phyloP scores from a whole-genome alignment of 352 stramenopile genomes.

The Achlya hypogyna region DNA sequence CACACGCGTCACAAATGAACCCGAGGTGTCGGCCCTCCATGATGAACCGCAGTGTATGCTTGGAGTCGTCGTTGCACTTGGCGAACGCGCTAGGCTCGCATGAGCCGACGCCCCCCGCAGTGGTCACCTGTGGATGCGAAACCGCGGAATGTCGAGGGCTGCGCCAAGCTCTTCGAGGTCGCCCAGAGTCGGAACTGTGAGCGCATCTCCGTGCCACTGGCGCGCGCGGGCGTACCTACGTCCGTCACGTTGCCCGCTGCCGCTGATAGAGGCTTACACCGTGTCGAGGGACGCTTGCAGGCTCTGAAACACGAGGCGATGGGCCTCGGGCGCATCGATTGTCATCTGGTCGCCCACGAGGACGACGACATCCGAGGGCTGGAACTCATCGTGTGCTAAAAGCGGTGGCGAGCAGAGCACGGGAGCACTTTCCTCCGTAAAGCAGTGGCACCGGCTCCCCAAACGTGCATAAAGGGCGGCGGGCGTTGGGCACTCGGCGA shows the following conservation, averaged over 20 bases:
- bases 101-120: neutral
- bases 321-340: conserved; percentile 17
- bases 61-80: conserved; percentile 63
- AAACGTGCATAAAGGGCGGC: conserved; percentile 39
- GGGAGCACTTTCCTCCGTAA: conserved; percentile 68
- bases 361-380: conserved; percentile 54
- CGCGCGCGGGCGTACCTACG: conserved; percentile 27
- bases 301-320: no score
- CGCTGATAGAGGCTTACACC: no score
- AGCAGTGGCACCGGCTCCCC: conserved; percentile 18
- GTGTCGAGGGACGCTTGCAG: conserved; percentile 26
- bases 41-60: conserved; percentile 59
- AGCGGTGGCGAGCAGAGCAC: conserved; percentile 43
- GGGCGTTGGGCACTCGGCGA: conserved; percentile 28
- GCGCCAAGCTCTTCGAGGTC: conserved; percentile 54
- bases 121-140: conserved; percentile 42
- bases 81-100: conserved; percentile 38
- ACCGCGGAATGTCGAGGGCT: conserved; percentile 67
- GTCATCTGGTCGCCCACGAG: conserved; percentile 45
- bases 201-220: conserved; percentile 25
- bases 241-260: no score
- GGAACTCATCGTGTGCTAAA: conserved; percentile 26
- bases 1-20: conserved; percentile 77
- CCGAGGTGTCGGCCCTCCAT: conserved; percentile 73
- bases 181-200: conserved; percentile 36